Base-by-base conservation (phyloP, 1,284 basidiomycete genomes). In the Rhodotorula sp. region DNA sequence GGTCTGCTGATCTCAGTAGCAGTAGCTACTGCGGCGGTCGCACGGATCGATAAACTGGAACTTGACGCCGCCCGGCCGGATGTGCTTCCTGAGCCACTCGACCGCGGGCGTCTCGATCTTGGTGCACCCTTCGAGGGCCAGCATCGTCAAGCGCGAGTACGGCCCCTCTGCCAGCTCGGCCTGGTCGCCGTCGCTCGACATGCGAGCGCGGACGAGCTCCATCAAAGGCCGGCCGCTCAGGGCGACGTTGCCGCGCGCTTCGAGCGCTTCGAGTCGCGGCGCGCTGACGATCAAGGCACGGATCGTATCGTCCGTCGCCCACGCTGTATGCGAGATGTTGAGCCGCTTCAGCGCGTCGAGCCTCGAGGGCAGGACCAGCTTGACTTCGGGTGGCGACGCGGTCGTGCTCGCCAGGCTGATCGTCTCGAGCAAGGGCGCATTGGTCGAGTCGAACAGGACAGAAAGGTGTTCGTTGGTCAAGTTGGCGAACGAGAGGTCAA, bases 51-150 rank as follows among this genome's bases (percentile, higher is more conserved):
- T 5, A 16, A 70, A 73, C 58, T 69, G 63, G 31, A 71, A 67
- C 31, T 43, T 54, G 38, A 71, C 64, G 3, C 69, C 72, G 1
- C 72, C 72, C 15, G 72, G 69, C 62, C 62, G 54, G 12, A 71
- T 56, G 16, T 69, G 18, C 50, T 55, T 65, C 55, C 48, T 68
- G n/a, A 74, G 45, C 72, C 72, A 74, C 21, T 74, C 72, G 47
- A 74, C 67, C 38, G 72, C 72, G 5, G 59, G 52, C 48, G 69
- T 62, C 21, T 74, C 72, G 50, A 74, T 52, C 65, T 65, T 69
- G 28, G 64, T 66, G 45, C 72, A 74, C 5, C 72, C 72, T 21
- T 71, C 69, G 43, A 74, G 54, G 34, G 45, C 58, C 34, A 74
- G 47, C 21, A 54, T 56, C 7, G 43, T 50, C 43, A 74, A 45